Evolutionary conservation across 164 flowering plant species (phyloP).

Genomic region (Magnolia officinalis): DNA sequence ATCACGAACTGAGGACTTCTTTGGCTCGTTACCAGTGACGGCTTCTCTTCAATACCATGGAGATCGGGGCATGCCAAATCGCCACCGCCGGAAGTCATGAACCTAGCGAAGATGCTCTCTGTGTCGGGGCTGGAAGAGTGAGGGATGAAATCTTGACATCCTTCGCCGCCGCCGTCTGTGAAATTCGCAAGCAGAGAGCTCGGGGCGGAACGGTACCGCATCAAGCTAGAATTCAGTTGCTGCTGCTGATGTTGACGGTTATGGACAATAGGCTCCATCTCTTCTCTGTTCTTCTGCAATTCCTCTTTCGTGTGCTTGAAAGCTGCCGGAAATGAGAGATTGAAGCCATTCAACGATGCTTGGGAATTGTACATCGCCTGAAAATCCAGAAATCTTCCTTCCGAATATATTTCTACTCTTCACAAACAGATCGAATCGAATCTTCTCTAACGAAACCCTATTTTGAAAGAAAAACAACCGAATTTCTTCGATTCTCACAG

Average conservation of each 20-base stretch:
- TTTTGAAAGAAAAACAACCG: neutral
- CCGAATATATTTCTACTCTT: neutral
- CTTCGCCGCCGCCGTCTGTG: slow-evolving; percentile 9
- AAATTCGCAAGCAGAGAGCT: slow-evolving; percentile 36
- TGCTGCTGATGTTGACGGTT: neutral
- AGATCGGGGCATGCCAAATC: slow-evolving; percentile 17
- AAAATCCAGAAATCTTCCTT: neutral
- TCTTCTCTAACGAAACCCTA: slow-evolving; percentile 1
- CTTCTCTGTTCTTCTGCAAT: slow-evolving; percentile 17
- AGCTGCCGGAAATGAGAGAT: slow-evolving; percentile 17
- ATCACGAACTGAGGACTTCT: slow-evolving; percentile 14
- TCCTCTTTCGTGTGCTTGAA: slow-evolving; percentile 18
- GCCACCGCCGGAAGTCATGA: slow-evolving; percentile 20
- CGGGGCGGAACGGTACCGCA: slow-evolving; percentile 50
- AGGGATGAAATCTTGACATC: slow-evolving; percentile 21
- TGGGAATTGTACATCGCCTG: slow-evolving; percentile 20
- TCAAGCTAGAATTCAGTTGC: slow-evolving; percentile 28
- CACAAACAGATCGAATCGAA: slow-evolving; percentile 9
- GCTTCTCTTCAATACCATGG: slow-evolving; percentile 16
- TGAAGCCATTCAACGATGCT: slow-evolving; percentile 17
- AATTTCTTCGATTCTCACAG: no score
- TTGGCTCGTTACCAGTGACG: neutral
- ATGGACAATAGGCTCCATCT: slow-evolving; percentile 20
- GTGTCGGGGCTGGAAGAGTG: slow-evolving; percentile 32
- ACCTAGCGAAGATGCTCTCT: slow-evolving; percentile 30